phyloP scores from a whole-genome alignment of 352 stramenopile species.

The Phytophthora sojae region DNA sequence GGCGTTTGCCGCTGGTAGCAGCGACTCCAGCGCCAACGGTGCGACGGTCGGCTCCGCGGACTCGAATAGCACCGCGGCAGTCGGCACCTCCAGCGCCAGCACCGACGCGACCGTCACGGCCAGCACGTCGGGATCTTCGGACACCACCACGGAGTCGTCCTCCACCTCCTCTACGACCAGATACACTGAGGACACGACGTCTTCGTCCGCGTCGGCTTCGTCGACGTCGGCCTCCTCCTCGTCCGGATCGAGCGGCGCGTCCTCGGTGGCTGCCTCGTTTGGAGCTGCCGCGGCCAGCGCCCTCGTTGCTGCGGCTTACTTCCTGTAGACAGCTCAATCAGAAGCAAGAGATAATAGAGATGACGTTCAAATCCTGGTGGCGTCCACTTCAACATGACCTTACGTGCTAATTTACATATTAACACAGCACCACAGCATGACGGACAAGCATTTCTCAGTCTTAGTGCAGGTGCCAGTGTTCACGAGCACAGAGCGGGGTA shows the following conservation, averaged over 20 bases:
- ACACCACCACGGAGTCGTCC: slow-evolving; percentile 8
- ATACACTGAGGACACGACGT: slow-evolving; percentile 18
- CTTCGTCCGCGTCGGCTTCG: slow-evolving; percentile 16
- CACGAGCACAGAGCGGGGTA: not conserved
- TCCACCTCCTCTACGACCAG: slow-evolving; percentile 14
- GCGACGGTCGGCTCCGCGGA: slow-evolving; percentile 50
- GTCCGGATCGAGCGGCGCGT: slow-evolving; percentile 28
- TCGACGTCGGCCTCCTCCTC: slow-evolving; percentile 24
- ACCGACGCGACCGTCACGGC: slow-evolving; percentile 23
- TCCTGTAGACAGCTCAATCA: slow-evolving; percentile 19
- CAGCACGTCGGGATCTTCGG: slow-evolving; percentile 21
- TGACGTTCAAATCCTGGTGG: slow-evolving; percentile 4
- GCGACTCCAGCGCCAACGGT: slow-evolving; percentile 16
- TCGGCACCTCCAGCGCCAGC: slow-evolving; percentile 24
- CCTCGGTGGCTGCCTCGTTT: slow-evolving; percentile 17
- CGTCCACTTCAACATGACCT: slow-evolving; percentile 21
- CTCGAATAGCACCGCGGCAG: slow-evolving; percentile 14
- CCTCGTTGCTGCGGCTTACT: slow-evolving; percentile 20
- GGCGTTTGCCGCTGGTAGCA: slow-evolving; percentile 12
- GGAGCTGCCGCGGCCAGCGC: slow-evolving; percentile 6
- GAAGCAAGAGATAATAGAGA: slow-evolving; percentile 16
- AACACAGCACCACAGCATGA: not conserved
- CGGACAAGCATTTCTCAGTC: not conserved
- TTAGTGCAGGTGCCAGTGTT: not conserved
- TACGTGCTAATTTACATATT: too few species aligned